phyloP scores from a whole-genome alignment of 805 yeast genomes.

The Wickerhamomyces pijperi region DNA sequence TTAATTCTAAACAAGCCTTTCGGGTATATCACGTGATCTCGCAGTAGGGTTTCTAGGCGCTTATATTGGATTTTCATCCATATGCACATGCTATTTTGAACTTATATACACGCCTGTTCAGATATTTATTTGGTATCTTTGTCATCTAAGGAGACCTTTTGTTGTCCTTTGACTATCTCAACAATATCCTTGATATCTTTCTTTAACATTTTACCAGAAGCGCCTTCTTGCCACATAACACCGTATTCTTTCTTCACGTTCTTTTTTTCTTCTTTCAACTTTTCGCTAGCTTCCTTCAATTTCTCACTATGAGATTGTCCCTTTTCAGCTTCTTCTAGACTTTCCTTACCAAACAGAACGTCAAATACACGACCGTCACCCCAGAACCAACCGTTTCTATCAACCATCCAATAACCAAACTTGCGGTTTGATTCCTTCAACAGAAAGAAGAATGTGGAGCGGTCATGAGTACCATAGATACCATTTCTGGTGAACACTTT shows the following conservation, averaged over 20 bases:
- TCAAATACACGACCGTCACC: constrained; percentile 85
- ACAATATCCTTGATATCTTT: constrained; percentile 13
- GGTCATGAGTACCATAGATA: constrained; percentile 73
- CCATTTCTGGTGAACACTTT: constrained; percentile 84
- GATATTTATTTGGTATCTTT: no score
- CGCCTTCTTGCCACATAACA: constrained; percentile 14
- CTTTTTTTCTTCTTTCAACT: constrained; percentile 10
- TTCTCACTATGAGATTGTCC: constrained; percentile 15
- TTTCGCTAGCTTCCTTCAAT: constrained; percentile 12
- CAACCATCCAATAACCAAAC: constrained; percentile 57
- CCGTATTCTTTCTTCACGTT: constrained; percentile 14
- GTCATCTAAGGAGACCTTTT: background rate
- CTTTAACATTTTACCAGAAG: constrained; percentile 10
- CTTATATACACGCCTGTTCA: no score
- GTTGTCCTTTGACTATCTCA: constrained; percentile 7
- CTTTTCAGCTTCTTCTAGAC: constrained; percentile 59
- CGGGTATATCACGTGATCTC: no score
- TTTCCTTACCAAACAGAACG: constrained; percentile 68
- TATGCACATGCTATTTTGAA: background rate
- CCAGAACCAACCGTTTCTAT: constrained; percentile 85
- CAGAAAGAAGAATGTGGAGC: constrained; percentile 62
- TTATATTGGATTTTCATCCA: no score
- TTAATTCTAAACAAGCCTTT: no score
- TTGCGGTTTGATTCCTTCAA: constrained; percentile 44
- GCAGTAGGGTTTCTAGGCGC: no score